Evolutionary conservation across 129 eudicot species (phyloP).

Genomic region (Glebionis coronaria): DNA sequence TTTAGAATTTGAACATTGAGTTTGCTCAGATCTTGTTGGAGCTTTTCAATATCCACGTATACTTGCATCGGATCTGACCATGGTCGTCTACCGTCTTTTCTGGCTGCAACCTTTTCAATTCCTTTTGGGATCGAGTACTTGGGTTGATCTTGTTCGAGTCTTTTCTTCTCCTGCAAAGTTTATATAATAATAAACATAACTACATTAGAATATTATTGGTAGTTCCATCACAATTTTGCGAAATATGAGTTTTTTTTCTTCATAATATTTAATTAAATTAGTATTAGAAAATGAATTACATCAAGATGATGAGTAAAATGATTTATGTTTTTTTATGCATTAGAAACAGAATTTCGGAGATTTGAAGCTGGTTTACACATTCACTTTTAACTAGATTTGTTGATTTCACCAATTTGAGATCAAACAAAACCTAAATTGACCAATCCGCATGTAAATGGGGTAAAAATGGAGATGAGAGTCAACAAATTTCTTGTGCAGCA

Average conservation of each 20-base stretch:
- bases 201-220: neutral
- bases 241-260: neutral
- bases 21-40: conserved; percentile 12
- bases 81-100: neutral
- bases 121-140: too few species aligned
- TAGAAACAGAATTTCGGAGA: neutral
- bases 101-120: neutral
- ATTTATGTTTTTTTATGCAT: neutral
- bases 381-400: neutral
- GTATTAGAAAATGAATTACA: too few species aligned
- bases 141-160: neutral
- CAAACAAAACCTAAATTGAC: neutral
- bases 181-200: neutral
- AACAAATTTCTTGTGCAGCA: neutral
- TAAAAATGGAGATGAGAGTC: neutral
- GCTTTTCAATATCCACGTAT: conserved; percentile 15
- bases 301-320: too few species aligned
- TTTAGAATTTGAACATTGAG: conserved; percentile 17
- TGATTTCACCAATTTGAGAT: neutral
- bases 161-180: neutral
- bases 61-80: conserved; percentile 9
- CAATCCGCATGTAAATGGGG: neutral
- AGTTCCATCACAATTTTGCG: neutral
- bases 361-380: neutral
- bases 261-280: too few species aligned